phyloP scores from a whole-genome alignment of 2,329 filamentous ascomycete genomes.

The Fusarium xyrophilum region DNA sequence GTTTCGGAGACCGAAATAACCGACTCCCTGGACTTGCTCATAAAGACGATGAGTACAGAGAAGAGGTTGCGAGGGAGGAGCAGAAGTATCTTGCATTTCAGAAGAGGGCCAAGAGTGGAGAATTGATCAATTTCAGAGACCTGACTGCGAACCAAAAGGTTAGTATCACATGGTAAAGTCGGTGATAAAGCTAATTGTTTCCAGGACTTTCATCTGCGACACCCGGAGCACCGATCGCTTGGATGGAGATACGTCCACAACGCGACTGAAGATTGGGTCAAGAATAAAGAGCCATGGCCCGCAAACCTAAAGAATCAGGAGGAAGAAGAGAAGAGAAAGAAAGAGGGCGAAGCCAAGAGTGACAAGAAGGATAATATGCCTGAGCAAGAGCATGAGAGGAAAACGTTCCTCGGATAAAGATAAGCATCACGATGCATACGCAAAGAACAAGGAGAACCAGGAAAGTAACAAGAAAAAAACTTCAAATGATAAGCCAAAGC shows the following conservation, averaged over 20 bases:
- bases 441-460: neutral
- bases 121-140: neutral
- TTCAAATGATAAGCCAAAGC: accelerated
- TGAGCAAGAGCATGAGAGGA: neutral
- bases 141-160: neutral
- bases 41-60: neutral
- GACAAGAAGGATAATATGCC: accelerated
- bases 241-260: no score
- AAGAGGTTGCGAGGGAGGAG: neutral
- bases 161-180: neutral
- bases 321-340: neutral
- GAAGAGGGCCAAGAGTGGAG: neutral
- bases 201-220: neutral
- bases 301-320: neutral
- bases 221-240: neutral
- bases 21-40: neutral
- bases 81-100: neutral
- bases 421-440: neutral
- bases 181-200: neutral
- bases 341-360: neutral
- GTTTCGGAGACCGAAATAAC: neutral
- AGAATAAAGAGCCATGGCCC: neutral
- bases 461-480: neutral
- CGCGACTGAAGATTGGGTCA: neutral
- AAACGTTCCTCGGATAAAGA: neutral